Evolutionary conservation across 2,329 filamentous ascomycete species (phyloP), one percentile per base, ranked within the genome.

Genomic region (Pseudogymnoascus sp.): DNA sequence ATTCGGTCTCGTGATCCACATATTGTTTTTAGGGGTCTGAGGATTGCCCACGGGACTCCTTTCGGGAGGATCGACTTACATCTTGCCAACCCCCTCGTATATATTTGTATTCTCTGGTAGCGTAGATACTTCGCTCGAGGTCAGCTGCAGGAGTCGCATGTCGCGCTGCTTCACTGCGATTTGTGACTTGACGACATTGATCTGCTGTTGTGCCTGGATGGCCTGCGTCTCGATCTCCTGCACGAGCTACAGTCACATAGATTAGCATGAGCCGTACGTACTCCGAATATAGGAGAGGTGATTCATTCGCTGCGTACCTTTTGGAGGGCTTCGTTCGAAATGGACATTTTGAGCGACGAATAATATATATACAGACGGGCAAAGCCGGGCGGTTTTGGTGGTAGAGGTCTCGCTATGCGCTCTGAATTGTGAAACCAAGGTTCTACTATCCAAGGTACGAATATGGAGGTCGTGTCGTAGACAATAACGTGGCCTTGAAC

Each of bases 11-110:
- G 50, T 56, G 50, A 56, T 56, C 50, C 50, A 56, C n/a, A 28
- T 33, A 33, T 14, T 33, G n/a, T 5, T 33, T 56, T 56, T 56
- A 56, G 50, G 50, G 28, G 50, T 33, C 28, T 33, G 50, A 18
- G 16, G 33, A 42, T 60, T 61, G 21, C 59, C 35, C 35, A 40
- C 59, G 21, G 59, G 38, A 60, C 21, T 35, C 59, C n/a, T 25
- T 31, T 31, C 10, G 16, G 37, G 42, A 31, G 40, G 18, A 14
- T 18, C 28, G 25, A 77, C 87, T 71, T 76, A 97, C 94, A 99
- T 97, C 79, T 97, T 99, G 61, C 94, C 94, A 10, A 97, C 89
- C 5, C 93, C 93, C 77, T 97, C 93, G 71, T 97, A 99, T 28
- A 96, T 85, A 33, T 87, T 87, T 0, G 91, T 94, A 59, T 88